Evolutionary conservation across 345 rosid species (phyloP), one percentile per base, ranked within the genome.

Genomic region (Eucalyptus globulus): DNA sequence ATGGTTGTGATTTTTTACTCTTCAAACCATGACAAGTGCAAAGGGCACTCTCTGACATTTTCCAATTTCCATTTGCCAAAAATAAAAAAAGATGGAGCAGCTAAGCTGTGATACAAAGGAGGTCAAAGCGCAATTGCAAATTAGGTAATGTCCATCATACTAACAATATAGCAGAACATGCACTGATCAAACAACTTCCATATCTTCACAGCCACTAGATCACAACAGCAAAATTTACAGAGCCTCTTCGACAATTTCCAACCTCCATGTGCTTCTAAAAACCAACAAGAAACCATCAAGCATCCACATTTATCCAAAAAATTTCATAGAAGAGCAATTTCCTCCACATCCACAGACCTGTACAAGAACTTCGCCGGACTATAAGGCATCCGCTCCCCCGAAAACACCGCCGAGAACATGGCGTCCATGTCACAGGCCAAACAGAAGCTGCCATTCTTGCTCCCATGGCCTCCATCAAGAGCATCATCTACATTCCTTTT

Each of bases 351-450:
- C 65, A 87, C 88, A 87, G 49, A 96, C 99, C 99, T 97, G 93
- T 95, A 93, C 88, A 97, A 93, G 90, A 97, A 96, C 93, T 94
- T 97, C 72, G 98, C 98, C 0, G 99, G 99, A 88, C 97, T 97
- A 89, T 94, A 97, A 7, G 99, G 99, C 37, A 91, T 88, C 53
- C 94, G 92, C 88, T 95, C 97, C 72, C 98, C 98, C 0, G 98
- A 97, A 89, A 94, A 97, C 93, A 94, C 96, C 14, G 98, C 97
- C 1, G 96, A 93, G 91, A 94, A 96, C 87, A 96, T 91, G 34
- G 90, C 94, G 92, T 94, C 95, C 88, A 97, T 91, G 80, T 97
- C 97, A 87, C 99, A 97, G 49, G 94, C 95, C 94, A 97, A 93
- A 92, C 99, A 97, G 89, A 94, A 69, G 86, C 91, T 88, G 88